Conservation (phyloP, 1,284 basidiomycete species). For the Ceratobasidium sp. region DNA sequence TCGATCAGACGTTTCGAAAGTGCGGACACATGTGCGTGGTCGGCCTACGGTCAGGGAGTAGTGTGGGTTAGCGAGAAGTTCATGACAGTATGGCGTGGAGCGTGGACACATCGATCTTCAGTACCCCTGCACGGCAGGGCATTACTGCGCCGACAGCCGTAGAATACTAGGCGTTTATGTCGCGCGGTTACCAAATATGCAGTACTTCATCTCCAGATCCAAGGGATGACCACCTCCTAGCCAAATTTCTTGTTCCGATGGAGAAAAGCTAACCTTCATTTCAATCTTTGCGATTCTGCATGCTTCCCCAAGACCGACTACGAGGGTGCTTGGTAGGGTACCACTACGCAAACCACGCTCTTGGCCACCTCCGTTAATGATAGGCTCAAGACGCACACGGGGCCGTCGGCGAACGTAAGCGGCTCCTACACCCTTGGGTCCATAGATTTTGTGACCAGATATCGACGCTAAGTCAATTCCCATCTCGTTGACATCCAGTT, state of each 20-base stretch:
- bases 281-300: conserved; percentile 90
- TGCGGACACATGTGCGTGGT: conserved; percentile 78
- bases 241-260: background rate
- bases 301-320: conserved; percentile 95
- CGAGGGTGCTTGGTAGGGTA: conserved; percentile 88
- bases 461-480: conserved; percentile 97
- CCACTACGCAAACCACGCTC: conserved; percentile 95
- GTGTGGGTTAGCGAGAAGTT: conserved; percentile 44
- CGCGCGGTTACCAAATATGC: conserved; percentile 26
- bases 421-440: conserved; percentile 96
- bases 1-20: conserved; percentile 85
- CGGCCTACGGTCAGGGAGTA: conserved; percentile 62
- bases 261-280: conserved; percentile 78
- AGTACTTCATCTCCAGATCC: conserved; percentile 30
- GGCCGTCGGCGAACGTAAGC: conserved; percentile 94
- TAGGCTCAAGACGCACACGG: conserved; percentile 92
- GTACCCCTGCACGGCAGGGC: conserved; percentile 88
- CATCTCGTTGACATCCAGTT: conserved; percentile 92
- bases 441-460: conserved; percentile 98
- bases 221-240: background rate
- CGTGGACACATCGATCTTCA: conserved; percentile 56
- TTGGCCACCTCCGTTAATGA: conserved; percentile 96
- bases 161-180: conserved; percentile 7
- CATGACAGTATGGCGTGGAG: conserved; percentile 35
- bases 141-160: conserved; percentile 61